These are phyloP conservation scores for Curvularia verruculosa DNA, from an alignment of 2,329 filamentous ascomycete species.

Conservation along the genomic window DNA sequence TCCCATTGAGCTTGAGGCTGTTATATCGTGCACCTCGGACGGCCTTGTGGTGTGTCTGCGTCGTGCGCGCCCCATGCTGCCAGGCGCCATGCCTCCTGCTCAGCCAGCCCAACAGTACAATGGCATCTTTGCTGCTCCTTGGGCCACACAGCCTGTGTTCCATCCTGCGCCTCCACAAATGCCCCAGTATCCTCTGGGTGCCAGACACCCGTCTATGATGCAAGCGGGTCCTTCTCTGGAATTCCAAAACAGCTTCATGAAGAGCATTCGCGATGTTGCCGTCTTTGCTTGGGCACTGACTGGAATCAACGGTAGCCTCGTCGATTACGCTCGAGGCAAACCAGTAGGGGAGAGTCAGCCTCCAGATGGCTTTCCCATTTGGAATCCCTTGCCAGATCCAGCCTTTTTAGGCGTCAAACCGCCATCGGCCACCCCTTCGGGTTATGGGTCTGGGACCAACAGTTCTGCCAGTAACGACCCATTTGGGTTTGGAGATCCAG, in stretches of 20 bases:
- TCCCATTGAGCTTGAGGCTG: conserved; percentile 78
- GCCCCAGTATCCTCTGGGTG: conserved; percentile 44
- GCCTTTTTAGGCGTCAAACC: conserved; percentile 22
- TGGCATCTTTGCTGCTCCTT: conserved; percentile 79
- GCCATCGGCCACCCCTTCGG: conserved; percentile 39
- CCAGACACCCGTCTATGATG: conserved; percentile 50
- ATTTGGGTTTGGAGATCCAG: conserved; percentile 46
- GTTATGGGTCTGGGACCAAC: conserved; percentile 42
- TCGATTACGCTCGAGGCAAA: conserved; percentile 66
- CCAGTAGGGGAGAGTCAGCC: conserved; percentile 70
- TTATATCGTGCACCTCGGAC: conserved; percentile 90
- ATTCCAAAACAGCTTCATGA: conserved; percentile 68
- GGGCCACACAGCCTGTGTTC: conserved; percentile 71
- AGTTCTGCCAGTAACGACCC: conserved; percentile 44
- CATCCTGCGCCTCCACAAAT: conserved; percentile 49
- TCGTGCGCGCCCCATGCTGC: conserved; percentile 73
- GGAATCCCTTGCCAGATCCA: conserved; percentile 51
- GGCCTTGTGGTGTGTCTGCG: conserved; percentile 82
- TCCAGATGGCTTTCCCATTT: conserved; percentile 64
- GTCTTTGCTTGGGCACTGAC: conserved; percentile 86
- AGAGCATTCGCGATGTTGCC: conserved; percentile 79
- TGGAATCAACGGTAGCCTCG: conserved; percentile 78
- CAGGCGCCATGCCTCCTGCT: conserved; percentile 43
- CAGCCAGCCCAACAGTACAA: conserved; percentile 36
- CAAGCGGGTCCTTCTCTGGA: conserved; percentile 55